Percentiles rank a stretch among this genome's conserved stretches.
Evolutionary conservation across 2,329 filamentous ascomycete species (phyloP).

Genomic region (Clonostachys chloroleuca): DNA sequence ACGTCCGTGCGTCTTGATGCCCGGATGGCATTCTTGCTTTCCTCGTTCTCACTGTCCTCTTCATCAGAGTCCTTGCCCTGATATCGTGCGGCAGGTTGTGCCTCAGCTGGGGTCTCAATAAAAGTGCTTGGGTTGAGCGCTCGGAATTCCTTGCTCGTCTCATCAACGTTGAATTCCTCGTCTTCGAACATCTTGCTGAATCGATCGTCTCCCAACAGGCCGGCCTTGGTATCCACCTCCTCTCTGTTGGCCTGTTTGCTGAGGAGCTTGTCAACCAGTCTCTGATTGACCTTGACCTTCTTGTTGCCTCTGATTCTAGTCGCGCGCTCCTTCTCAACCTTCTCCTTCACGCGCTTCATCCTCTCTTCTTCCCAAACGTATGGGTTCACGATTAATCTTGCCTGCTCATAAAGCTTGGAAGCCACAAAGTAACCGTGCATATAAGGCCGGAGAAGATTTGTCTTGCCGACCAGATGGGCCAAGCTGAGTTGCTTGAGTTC

Average conservation of each 20-base stretch:
- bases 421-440: conserved; percentile 99
- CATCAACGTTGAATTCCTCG: conserved; percentile 88
- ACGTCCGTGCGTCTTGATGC: conserved; percentile 20
- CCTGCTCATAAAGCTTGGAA: conserved; percentile 93
- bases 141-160: conserved; percentile 81
- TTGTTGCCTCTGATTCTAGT: conserved; percentile 91
- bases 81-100: conserved; percentile 23
- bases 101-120: conserved; percentile 23
- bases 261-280: conserved; percentile 69
- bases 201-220: conserved; percentile 76
- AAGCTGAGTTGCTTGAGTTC: conserved; percentile 84
- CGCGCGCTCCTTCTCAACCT: conserved; percentile 95
- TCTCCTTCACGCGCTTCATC: conserved; percentile 86
- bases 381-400: conserved; percentile 86
- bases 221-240: conserved; percentile 53
- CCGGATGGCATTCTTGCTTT: conserved; percentile 15
- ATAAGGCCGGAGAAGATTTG: conserved; percentile 85
- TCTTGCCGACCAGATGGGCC: conserved; percentile 85
- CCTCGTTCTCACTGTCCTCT: conserved; percentile 36
- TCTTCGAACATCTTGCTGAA: conserved; percentile 90
- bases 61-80: conserved; percentile 36
- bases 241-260: conserved; percentile 58
- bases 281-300: conserved; percentile 96
- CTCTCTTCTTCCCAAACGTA: conserved; percentile 92
- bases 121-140: conserved; percentile 83